Evolutionary conservation across 163 green algal species (phyloP).

Genomic region (Volvox carteri): DNA sequence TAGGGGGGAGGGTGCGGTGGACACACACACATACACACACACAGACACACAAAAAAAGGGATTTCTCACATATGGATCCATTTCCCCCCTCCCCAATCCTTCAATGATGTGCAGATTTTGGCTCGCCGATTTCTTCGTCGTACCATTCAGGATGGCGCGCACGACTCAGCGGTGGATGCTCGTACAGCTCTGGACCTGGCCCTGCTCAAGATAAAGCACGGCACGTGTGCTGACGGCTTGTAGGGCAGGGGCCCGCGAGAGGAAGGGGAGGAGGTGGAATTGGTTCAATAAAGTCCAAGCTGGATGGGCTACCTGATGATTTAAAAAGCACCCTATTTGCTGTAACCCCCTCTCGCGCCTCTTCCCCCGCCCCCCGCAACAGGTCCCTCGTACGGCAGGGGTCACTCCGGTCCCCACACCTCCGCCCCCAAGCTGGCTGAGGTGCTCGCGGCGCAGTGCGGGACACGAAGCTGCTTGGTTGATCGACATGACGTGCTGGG

Average conservation of each 20-base stretch:
- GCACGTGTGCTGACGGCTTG: conserved; percentile 6
- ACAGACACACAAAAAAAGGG: too few relatives aligned
- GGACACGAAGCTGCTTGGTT: conserved; percentile 66
- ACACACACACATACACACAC: too few relatives aligned
- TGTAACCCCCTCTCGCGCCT: neutral
- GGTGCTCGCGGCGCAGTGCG: conserved; percentile 55
- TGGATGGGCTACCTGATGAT: too few relatives aligned
- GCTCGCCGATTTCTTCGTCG: conserved; percentile 79
- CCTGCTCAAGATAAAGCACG: conserved; percentile 87
- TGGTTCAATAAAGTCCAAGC: too few relatives aligned
- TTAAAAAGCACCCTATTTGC: too few relatives aligned
- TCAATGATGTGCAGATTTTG: too few relatives aligned
- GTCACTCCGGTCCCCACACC: conserved; percentile 26
- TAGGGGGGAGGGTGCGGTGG: too few relatives aligned
- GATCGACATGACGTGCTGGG: conserved; percentile 70
- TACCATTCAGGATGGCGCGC: conserved; percentile 86
- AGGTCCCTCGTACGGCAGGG: conserved; percentile 65
- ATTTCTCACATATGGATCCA: too few relatives aligned
- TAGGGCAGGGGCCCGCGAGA: neutral
- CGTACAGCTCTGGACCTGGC: conserved; percentile 89
- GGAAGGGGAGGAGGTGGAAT: neutral
- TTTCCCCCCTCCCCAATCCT: too few relatives aligned
- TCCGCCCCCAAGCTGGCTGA: conserved; percentile 61
- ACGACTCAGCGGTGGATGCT: conserved; percentile 91
- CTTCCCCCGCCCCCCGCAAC: neutral